A percentile compares a stretch with the other conserved stretches of the same genome.
Conservation (phyloP, 1,284 basidiomycete species). For the Microbotryomycetes sp. region DNA sequence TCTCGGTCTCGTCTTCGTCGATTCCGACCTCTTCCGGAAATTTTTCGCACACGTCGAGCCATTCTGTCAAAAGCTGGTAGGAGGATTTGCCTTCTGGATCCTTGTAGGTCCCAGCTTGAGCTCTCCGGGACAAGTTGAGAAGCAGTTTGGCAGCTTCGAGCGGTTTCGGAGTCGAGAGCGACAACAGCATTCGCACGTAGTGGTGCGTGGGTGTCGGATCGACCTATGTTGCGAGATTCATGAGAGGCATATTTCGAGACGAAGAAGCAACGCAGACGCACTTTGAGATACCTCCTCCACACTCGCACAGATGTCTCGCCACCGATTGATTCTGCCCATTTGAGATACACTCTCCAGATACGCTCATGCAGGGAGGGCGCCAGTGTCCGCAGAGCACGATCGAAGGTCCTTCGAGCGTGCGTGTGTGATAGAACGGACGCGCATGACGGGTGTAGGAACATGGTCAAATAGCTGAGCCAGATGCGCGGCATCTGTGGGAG, state of each 20-base stretch:
- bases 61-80: slow-evolving; percentile 87
- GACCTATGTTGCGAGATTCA: slow-evolving; percentile 39
- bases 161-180: slow-evolving; percentile 63
- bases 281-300: slow-evolving; percentile 79
- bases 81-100: slow-evolving; percentile 92
- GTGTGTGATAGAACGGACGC: slow-evolving; percentile 76
- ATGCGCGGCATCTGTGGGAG: slow-evolving; percentile 68
- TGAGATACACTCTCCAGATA: slow-evolving; percentile 89
- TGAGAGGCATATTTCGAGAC: neutral
- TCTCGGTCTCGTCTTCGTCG: slow-evolving; percentile 57
- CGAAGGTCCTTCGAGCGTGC: slow-evolving; percentile 88
- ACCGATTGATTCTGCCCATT: slow-evolving; percentile 80
- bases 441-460: slow-evolving; percentile 84
- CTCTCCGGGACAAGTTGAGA: slow-evolving; percentile 63
- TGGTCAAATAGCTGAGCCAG: slow-evolving; percentile 86
- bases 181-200: slow-evolving; percentile 65
- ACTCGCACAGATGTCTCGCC: slow-evolving; percentile 78
- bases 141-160: slow-evolving; percentile 90
- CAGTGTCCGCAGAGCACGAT: slow-evolving; percentile 86
- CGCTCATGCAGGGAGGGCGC: slow-evolving; percentile 89
- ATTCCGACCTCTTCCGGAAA: slow-evolving; percentile 89
- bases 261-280: slow-evolving; percentile 35
- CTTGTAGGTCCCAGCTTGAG: slow-evolving; percentile 58
- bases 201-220: slow-evolving; percentile 80
- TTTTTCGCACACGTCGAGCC: slow-evolving; percentile 84